Conservation (phyloP, 192 early-diverging fungal species). For the Linnemannia zychae region DNA sequence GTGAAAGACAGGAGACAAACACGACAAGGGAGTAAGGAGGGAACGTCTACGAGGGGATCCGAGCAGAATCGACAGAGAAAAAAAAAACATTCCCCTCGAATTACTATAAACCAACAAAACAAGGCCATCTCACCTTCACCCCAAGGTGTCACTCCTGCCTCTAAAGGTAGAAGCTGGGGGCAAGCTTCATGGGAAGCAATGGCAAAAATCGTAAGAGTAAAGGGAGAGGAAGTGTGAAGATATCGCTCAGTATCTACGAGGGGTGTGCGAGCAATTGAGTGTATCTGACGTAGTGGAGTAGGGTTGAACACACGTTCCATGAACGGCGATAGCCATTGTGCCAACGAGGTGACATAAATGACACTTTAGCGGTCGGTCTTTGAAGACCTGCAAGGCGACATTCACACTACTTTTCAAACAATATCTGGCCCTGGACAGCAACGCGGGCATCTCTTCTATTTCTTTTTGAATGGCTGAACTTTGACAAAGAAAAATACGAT, state of each 20-base stretch:
- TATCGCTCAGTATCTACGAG: neutral
- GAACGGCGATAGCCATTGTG: too few relatives aligned
- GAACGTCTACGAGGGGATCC: neutral
- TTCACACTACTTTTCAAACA: neutral
- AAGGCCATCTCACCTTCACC: neutral
- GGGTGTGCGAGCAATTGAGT: neutral
- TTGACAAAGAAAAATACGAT: neutral
- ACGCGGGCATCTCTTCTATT: neutral
- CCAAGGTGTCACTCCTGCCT: conserved; percentile 3
- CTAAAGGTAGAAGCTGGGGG: conserved; percentile 36
- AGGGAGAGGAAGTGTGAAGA: too few relatives aligned
- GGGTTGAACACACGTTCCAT: too few relatives aligned
- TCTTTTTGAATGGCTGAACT: too few relatives aligned
- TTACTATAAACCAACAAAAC: neutral
- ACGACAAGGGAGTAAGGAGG: neutral
- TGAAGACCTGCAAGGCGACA: neutral
- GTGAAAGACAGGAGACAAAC: neutral
- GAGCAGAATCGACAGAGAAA: neutral
- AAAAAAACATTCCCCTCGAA: neutral
- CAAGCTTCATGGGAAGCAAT: neutral
- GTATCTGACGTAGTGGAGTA: too few relatives aligned
- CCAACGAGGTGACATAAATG: neutral
- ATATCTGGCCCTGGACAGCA: neutral
- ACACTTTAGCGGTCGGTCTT: conserved; percentile 9
- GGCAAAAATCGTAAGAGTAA: neutral